Conservation (phyloP, 495 filamentous ascomycete species). For the Wilcoxina mikolae region DNA sequence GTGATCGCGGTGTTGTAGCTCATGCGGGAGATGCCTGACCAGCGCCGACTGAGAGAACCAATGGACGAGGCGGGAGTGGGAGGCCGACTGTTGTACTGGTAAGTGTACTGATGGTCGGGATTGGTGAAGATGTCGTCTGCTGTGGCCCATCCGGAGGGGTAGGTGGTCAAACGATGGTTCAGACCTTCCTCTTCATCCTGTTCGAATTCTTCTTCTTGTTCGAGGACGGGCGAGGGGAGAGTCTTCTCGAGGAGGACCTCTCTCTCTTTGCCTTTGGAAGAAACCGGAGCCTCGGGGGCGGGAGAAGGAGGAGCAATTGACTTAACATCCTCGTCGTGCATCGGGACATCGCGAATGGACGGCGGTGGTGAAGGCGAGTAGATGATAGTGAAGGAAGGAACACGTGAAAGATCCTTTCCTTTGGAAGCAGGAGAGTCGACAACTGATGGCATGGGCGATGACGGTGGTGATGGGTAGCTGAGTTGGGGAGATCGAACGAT, state of each 20-base stretch:
- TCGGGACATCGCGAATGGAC: not conserved
- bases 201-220: not conserved
- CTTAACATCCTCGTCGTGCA: not conserved
- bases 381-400: conserved; percentile 6
- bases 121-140: not conserved
- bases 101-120: not conserved
- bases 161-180: not conserved
- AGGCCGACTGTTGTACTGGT: conserved; percentile 1
- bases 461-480: not conserved
- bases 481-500: conserved; percentile 1
- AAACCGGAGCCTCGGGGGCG: not conserved
- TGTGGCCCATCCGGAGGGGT: not conserved
- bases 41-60: not conserved
- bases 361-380: not conserved
- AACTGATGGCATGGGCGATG: not conserved
- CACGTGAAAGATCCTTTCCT: conserved; percentile 4
- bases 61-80: not conserved
- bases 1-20: conserved; percentile 4
- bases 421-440: not conserved
- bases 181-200: not conserved
- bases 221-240: not conserved
- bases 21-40: conserved; percentile 2
- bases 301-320: not conserved
- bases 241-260: not conserved
- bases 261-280: not conserved